Evolutionary conservation across 163 green algal species (phyloP), one percentile per base, ranked within the genome.

Genomic region (Scenedesmus sp.): DNA sequence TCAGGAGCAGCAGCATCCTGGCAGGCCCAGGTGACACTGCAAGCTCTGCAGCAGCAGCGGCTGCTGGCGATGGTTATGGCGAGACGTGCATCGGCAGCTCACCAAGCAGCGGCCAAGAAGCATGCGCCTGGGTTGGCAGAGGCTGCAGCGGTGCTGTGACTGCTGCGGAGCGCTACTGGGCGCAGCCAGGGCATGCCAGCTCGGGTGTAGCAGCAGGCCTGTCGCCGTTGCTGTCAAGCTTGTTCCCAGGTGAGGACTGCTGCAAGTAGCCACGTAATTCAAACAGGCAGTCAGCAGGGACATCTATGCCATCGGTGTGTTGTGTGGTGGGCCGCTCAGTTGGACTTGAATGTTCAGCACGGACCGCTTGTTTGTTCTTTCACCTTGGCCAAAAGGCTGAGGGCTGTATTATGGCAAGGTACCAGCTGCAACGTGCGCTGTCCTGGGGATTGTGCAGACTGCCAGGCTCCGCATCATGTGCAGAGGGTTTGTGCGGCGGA

Each of bases 111-210:
- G 79, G 7, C 13, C 22, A 20, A 43, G 44, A 2, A 33, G 15
- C 22, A 33, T 7, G 15, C 49, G 30, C 1, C 80, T 5, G 10
- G 26, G 81, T 22, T 35, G n/a, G 46, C 46, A 70, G n/a, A 30
- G 16, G 46, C 46, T 35, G 46, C 81, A 86, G 81, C 26, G 46
- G 49, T 83, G 78, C 78, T 2, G 78, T 53, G 40, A 83, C 78
- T 83, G 78, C 78, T 53, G 78, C 78, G 22, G 46, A 86, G 44
- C n/a, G 26, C 18, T 86, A 72, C 81, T 86, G 81, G 81, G 16
- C 35, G 26, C 44, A 73, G 44, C 81, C 81, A 22, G 81, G 37
- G n/a, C 81, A 86, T 35, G 37, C 26, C 46, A 43, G 81, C 46
- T 46, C 46, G 20, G 78, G 35, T 59, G 40, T 42, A 53, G 78